phyloP scores from a whole-genome alignment of 2,329 filamentous ascomycete species.

The Scolecobasidium constrictum region DNA sequence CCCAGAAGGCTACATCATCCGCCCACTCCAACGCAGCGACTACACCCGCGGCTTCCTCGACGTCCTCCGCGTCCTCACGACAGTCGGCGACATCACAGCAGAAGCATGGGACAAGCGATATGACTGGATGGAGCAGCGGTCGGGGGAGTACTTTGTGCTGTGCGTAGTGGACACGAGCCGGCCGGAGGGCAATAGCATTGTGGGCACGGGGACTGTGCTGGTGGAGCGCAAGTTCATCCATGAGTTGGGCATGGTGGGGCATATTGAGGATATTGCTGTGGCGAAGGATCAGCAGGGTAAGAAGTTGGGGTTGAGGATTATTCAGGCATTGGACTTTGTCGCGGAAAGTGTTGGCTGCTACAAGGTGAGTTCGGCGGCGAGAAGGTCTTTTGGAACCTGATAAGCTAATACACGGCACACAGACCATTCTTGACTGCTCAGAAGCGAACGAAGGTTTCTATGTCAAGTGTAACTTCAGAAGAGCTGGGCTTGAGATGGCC shows the following conservation, averaged over 20 bases:
- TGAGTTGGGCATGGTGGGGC: constrained; percentile 71
- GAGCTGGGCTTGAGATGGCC: constrained; percentile 91
- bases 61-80: constrained; percentile 82
- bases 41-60: constrained; percentile 78
- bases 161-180: constrained; percentile 66
- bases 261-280: constrained; percentile 97
- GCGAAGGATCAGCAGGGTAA: constrained; percentile 94
- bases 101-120: constrained; percentile 69
- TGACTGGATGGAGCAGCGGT: constrained; percentile 65
- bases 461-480: constrained; percentile 90
- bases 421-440: constrained; percentile 92
- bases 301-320: constrained; percentile 85
- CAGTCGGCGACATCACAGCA: constrained; percentile 75
- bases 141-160: constrained; percentile 74
- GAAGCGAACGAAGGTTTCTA: constrained; percentile 97
- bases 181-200: constrained; percentile 43
- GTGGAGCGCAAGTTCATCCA: constrained; percentile 94
- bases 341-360: constrained; percentile 87
- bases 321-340: constrained; percentile 84
- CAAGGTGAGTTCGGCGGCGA: constrained; percentile 44
- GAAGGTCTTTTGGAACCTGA: not conserved
- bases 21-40: constrained; percentile 68
- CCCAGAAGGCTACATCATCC: constrained; percentile 71
- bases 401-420: not conserved
- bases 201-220: constrained; percentile 83